Base-by-base conservation (phyloP, 306 rosid species). In the Malus orientalis region DNA sequence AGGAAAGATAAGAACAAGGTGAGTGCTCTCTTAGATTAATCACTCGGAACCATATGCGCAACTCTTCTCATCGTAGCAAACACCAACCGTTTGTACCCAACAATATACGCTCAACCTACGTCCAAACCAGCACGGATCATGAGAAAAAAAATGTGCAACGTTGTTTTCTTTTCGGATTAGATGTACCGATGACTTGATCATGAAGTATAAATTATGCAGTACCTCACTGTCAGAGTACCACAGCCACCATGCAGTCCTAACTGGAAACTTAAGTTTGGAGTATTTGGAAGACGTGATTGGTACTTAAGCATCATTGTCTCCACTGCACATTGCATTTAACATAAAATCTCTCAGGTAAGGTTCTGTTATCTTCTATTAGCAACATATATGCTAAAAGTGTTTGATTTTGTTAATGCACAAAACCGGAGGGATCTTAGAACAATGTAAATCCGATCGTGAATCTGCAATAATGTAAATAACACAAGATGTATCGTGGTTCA, bases 11-110 rank as follows among this genome's bases (percentile, higher is more conserved):
- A 79, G 69, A 89, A 77, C 85, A 87, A 75, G 76, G 80, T 55
- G 30, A 83, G 74, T 68, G 93, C 86, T 59, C 87, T 58, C 29
- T 76, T 57, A 55, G 93, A 85, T 73, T 87, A 87, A 74, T 77
- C n/a, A 77, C 84, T 85, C 30, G 89, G 89, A 83, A 87, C 88
- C 82, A 55, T 75, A 82, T 87, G 91, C 14, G 89, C 93, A 23
- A 91, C 91, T 70, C 87, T 89, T 76, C 89, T 87, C 27, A 87
- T 76, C 6, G 85, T 87, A 25, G 80, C 2, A 33, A 87, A 75
- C 49, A 85, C 73, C 53, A 87, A 71, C 65, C 89, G 91, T 78
- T 77, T 73, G 79, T 89, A 89, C 75, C 80, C 85, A 49, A 73
- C 70, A 9, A 81, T 79, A 55, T 85, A 85, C 22, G 91, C 93